These are phyloP conservation scores for Fragaria ananassa DNA, from an alignment of 306 rosid species.

Conservation along the genomic window DNA sequence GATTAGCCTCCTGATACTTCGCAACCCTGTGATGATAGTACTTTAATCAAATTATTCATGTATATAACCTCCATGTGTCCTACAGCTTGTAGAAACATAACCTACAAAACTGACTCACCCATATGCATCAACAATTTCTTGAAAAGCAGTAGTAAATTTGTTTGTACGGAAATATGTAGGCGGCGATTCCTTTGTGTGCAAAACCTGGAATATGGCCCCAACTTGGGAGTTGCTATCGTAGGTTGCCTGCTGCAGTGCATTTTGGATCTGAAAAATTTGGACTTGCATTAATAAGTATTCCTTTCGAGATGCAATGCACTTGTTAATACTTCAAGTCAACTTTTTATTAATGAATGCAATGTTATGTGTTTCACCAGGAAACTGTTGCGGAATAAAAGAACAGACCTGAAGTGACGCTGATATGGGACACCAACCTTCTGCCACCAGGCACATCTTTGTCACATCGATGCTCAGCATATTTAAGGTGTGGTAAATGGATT, in stretches of 20 bases:
- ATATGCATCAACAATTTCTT: slow-evolving; percentile 83
- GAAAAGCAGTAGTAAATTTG: slow-evolving; percentile 66
- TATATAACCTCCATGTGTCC: background rate
- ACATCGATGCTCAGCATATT: slow-evolving; percentile 91
- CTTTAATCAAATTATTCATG: background rate
- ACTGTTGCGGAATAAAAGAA: slow-evolving; percentile 15
- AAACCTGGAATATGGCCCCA: slow-evolving; percentile 64
- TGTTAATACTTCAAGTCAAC: background rate
- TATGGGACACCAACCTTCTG: slow-evolving; percentile 91
- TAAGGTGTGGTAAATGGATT: slow-evolving; percentile 65
- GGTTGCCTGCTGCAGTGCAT: slow-evolving; percentile 55
- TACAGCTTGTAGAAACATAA: background rate
- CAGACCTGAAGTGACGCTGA: slow-evolving; percentile 72
- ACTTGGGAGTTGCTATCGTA: slow-evolving; percentile 58
- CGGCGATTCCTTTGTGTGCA: slow-evolving; percentile 61
- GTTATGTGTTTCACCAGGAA: slow-evolving; percentile 14
- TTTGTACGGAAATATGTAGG: slow-evolving; percentile 71
- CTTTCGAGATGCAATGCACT: background rate
- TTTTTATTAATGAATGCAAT: background rate
- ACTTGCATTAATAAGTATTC: background rate
- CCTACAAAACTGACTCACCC: slow-evolving; percentile 49
- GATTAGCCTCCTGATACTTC: slow-evolving; percentile 77
- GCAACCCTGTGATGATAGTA: slow-evolving; percentile 49
- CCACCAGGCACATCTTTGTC: slow-evolving; percentile 81
- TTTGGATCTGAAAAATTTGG: slow-evolving; percentile 49